Base-by-base conservation (phyloP, 2,329 filamentous ascomycete genomes). In the Scortechinia acanthostroma region DNA sequence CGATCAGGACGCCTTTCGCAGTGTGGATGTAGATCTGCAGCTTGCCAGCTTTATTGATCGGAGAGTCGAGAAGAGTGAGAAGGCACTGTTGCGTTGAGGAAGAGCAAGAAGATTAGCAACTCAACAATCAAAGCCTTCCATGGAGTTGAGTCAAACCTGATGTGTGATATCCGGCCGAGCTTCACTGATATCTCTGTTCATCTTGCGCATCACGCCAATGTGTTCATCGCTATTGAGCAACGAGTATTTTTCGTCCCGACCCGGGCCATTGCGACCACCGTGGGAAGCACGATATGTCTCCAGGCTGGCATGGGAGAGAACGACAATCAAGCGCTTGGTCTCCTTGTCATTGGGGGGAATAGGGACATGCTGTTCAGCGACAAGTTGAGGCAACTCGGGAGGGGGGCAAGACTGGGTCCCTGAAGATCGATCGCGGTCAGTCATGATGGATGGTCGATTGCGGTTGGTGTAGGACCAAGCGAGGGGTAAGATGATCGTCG, bases 11-110 rank as follows among this genome's bases (percentile, higher is more conserved):
- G 44, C 93, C 91, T 69, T 95, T 96, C 53, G 91, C 90, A 3
- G 93, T 97, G 65, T 95, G 91, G 52, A 98, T 97, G 71, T 94
- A 98, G 59, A 98, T 97, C 68, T 98, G 93, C 30, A 98, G 83
- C 67, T 84, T 91, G 58, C 93, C 93, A 47, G 91, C 91, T 69
- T 98, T 98, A 77, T 98, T 98, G 76, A 97, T 86, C 42, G 93
- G 93, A 17, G 93, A 98, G 64, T 98, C 93, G 58, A 98, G 84
- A 22, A 98, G 82, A 42, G 93, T 98, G 55, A 98, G 83, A 43
- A 98, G 82, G 65, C 93, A 98, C 93, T 98, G 66, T 46, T 45
- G 35, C 6, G n/a, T 10, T 10, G 25, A n/a, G 17, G 20, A 40
- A 19, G 6, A 13, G 6, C 35, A 10, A 30, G 10, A 10, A n/a